A percentile compares a stretch with the other conserved stretches of the same genome.
Conservation (phyloP, 2,329 filamentous ascomycete genomes). For the Parasarocladium wereldwijsianum region DNA sequence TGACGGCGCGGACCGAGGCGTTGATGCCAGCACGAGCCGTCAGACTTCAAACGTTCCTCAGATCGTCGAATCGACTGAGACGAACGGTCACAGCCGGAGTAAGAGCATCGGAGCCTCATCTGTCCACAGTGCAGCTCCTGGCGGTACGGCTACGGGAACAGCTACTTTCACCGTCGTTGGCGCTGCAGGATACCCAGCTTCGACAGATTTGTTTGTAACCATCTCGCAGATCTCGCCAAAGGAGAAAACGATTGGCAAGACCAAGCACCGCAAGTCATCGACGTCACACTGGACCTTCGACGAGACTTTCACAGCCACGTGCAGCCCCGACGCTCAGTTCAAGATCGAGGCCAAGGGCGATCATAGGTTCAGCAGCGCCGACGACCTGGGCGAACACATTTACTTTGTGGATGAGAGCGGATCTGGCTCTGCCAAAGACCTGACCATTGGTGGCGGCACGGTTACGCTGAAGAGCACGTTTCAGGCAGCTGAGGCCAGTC, state of each 20-base stretch:
- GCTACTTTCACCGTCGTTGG: conserved; percentile 71
- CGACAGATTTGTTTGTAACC: conserved; percentile 64
- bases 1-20: conserved; percentile 12
- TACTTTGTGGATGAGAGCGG: conserved; percentile 83
- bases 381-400: conserved; percentile 68
- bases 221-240: conserved; percentile 54
- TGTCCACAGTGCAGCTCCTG: conserved; percentile 45
- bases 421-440: conserved; percentile 51
- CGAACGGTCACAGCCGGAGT: conserved; percentile 30
- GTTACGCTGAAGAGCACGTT: conserved; percentile 67
- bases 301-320: conserved; percentile 65
- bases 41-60: conserved; percentile 1
- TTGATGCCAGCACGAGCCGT: conserved; percentile 7
- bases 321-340: conserved; percentile 74
- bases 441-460: conserved; percentile 58
- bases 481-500: conserved; percentile 29
- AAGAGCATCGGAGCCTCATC: conserved; percentile 52
- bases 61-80: conserved; percentile 4
- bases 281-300: conserved; percentile 54
- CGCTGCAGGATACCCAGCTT: conserved; percentile 61
- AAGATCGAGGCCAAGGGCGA: conserved; percentile 76
- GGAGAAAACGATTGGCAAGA: conserved; percentile 76
- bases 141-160: conserved; percentile 51
- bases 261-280: conserved; percentile 70
- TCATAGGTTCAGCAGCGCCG: conserved; percentile 69